Conservation (phyloP, 2,329 filamentous ascomycete genomes). For the Fusarium clavum region DNA sequence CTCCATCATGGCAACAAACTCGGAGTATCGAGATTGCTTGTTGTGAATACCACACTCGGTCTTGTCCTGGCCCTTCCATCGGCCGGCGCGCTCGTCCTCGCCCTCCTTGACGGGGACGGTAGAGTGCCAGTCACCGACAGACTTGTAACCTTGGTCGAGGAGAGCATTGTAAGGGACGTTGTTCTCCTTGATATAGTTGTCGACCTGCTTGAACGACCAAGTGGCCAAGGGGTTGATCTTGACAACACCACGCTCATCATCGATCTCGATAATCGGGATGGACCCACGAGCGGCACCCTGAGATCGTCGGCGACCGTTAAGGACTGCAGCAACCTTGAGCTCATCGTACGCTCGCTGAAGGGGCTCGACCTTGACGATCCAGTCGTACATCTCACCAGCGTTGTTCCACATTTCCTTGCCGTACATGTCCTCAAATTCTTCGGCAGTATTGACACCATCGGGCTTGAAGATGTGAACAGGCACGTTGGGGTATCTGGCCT, state of each 20-base stretch:
- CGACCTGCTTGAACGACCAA: slow-evolving; percentile 92
- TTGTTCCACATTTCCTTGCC: slow-evolving; percentile 87
- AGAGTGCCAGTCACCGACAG: slow-evolving; percentile 97
- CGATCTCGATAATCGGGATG: slow-evolving; percentile 91
- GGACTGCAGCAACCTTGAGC: slow-evolving; percentile 86
- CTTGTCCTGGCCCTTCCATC: slow-evolving; percentile 97
- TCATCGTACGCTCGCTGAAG: slow-evolving; percentile 91
- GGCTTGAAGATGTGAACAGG: slow-evolving; percentile 93
- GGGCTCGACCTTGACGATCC: slow-evolving; percentile 96
- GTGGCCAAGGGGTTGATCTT: slow-evolving; percentile 98
- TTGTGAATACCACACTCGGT: slow-evolving; percentile 99
- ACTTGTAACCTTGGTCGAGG: slow-evolving; percentile 96
- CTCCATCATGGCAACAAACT: slow-evolving; percentile 82
- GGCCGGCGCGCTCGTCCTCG: slow-evolving; percentile 94
- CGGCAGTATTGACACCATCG: slow-evolving; percentile 75
- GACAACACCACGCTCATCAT: slow-evolving; percentile 86
- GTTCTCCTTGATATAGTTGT: slow-evolving; percentile 86
- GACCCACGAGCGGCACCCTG: slow-evolving; percentile 93
- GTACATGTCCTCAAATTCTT: slow-evolving; percentile 84
- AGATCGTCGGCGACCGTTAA: slow-evolving; percentile 90
- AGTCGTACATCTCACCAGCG: slow-evolving; percentile 93
- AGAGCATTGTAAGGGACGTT: slow-evolving; percentile 94
- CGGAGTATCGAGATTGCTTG: slow-evolving; percentile 91
- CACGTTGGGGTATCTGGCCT: slow-evolving; percentile 79
- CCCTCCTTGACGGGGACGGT: slow-evolving; percentile 89